Evolutionary conservation across 2,329 filamentous ascomycete genomes (phyloP).

Genomic region (Sarocladium oryzae): DNA sequence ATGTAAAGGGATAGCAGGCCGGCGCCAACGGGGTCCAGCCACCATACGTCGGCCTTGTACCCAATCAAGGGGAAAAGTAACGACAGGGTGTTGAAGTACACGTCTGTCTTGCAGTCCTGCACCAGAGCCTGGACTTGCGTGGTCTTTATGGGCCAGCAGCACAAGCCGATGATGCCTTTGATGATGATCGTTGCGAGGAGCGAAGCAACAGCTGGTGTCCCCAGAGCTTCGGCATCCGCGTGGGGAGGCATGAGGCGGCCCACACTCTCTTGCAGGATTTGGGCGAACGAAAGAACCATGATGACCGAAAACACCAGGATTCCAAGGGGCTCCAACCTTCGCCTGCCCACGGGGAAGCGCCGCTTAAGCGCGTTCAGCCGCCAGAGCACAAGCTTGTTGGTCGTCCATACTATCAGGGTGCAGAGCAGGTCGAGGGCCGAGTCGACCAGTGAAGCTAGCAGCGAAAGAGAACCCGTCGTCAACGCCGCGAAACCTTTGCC

Average conservation of each 20-base stretch:
- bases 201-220: constrained; percentile 28
- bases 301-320: constrained; percentile 74
- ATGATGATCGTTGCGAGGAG: constrained; percentile 70
- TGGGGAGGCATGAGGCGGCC: constrained; percentile 52
- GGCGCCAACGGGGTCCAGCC: constrained; percentile 58
- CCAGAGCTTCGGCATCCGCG: constrained; percentile 35
- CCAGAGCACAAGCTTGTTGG: constrained; percentile 63
- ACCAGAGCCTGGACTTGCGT: constrained; percentile 69
- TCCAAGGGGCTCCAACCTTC: constrained; percentile 65
- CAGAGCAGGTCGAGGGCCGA: constrained; percentile 71
- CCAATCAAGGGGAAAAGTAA: constrained; percentile 77
- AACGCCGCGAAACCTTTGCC: constrained; percentile 72
- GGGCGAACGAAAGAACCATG: constrained; percentile 76
- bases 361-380: constrained; percentile 43
- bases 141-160: constrained; percentile 76
- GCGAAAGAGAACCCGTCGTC: constrained; percentile 71
- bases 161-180: constrained; percentile 76
- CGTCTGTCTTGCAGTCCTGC: constrained; percentile 51
- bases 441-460: constrained; percentile 70
- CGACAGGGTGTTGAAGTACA: constrained; percentile 81
- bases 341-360: constrained; percentile 65
- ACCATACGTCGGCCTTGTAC: constrained; percentile 53
- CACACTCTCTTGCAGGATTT: constrained; percentile 65
- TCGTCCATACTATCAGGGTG: constrained; percentile 74
- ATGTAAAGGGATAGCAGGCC: constrained; percentile 58